Evolutionary conservation across 2,329 filamentous ascomycete genomes (phyloP).

Genomic region (Cladosporium velox): DNA sequence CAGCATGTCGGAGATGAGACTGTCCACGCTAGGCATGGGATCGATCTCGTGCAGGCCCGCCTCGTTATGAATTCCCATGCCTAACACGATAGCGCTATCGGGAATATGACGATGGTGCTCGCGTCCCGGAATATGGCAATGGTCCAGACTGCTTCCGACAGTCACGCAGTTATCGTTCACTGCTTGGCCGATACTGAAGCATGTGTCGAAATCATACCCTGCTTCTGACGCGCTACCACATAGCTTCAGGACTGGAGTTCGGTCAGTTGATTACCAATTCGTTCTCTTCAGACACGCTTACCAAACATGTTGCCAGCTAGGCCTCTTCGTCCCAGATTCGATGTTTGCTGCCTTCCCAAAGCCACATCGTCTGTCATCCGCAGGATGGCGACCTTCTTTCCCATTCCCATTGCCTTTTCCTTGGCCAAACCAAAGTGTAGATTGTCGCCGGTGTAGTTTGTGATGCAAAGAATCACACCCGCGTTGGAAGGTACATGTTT

Average conservation of each 20-base stretch:
- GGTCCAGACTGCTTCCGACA: constrained; percentile 54
- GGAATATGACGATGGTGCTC: constrained; percentile 51
- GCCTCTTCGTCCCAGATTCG: constrained; percentile 52
- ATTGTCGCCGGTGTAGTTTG: constrained; percentile 54
- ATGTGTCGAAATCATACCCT: constrained; percentile 48
- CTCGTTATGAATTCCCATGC: constrained; percentile 56
- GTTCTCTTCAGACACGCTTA: constrained; percentile 21
- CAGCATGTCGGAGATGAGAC: constrained; percentile 52
- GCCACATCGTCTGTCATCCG: constrained; percentile 53
- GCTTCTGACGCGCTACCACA: constrained; percentile 49
- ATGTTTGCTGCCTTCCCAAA: constrained; percentile 51
- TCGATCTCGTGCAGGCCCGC: constrained; percentile 50
- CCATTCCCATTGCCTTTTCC: constrained; percentile 49
- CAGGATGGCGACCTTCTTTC: constrained; percentile 50
- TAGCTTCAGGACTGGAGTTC: constrained; percentile 48
- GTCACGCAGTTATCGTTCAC: constrained; percentile 51
- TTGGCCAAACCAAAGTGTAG: constrained; percentile 52
- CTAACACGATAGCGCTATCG: constrained; percentile 41
- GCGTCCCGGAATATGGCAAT: constrained; percentile 56
- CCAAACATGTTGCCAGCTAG: constrained; percentile 50
- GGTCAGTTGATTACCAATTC: constrained; percentile 5
- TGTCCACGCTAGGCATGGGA: constrained; percentile 52
- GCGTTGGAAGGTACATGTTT: constrained; percentile 48
- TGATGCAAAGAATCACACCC: constrained; percentile 52
- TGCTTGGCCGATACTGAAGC: constrained; percentile 47